Percentiles rank a stretch among this genome's conserved stretches.
These are phyloP conservation scores for Chondrostereum purpureum DNA, from an alignment of 1,284 basidiomycete genomes.

Conservation along the genomic window DNA sequence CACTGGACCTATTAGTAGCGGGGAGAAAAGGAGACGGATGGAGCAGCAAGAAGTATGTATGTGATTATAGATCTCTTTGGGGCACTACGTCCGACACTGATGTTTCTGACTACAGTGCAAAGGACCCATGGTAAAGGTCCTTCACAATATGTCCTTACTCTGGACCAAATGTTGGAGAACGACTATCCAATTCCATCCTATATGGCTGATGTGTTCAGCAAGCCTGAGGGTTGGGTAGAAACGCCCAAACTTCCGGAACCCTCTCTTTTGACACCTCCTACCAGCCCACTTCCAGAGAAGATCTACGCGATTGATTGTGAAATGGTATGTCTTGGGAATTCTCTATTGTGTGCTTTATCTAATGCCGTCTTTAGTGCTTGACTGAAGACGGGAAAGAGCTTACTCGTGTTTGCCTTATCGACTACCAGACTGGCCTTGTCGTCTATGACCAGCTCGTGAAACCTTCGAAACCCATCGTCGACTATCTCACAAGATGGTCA, in stretches of 20 bases:
- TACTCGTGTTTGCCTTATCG: constrained; percentile 77
- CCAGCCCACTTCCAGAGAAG: constrained; percentile 27
- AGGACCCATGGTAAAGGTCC: constrained; percentile 54
- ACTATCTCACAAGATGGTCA: constrained; percentile 90
- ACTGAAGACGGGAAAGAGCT: constrained; percentile 86
- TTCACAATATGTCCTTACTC: constrained; percentile 63
- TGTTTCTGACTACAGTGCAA: constrained; percentile 40
- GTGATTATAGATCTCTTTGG: constrained; percentile 13
- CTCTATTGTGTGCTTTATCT: constrained; percentile 6
- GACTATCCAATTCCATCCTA: constrained; percentile 84
- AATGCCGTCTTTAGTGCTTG: constrained; percentile 49
- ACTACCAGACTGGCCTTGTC: constrained; percentile 62
- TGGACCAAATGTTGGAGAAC: constrained; percentile 86
- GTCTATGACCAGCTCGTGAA: constrained; percentile 85
- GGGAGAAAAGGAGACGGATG: constrained; percentile 68
- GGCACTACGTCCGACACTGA: neutral
- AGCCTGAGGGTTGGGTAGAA: constrained; percentile 65
- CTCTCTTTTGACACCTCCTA: constrained; percentile 20
- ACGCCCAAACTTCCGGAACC: constrained; percentile 49
- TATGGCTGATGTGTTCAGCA: constrained; percentile 62
- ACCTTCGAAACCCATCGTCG: constrained; percentile 72
- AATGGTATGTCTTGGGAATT: constrained; percentile 56
- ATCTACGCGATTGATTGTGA: constrained; percentile 85
- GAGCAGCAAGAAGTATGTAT: constrained; percentile 49
- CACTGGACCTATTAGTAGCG: constrained; percentile 68